Conservation (phyloP, 2,329 filamentous ascomycete species). For the Calycina herbarum region DNA sequence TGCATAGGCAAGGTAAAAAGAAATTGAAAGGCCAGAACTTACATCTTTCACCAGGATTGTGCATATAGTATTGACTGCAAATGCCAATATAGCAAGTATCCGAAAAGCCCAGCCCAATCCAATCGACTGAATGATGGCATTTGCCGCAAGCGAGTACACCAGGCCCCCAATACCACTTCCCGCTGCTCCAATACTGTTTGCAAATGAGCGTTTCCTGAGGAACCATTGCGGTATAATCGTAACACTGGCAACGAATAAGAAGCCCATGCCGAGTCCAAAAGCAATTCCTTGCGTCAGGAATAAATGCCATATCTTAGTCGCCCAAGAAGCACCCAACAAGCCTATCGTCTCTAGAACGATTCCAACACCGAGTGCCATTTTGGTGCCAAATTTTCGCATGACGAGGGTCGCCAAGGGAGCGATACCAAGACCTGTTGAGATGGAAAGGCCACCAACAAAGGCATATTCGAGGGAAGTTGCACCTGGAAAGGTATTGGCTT, state of each 20-base stretch:
- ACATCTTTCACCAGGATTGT: constrained; percentile 63
- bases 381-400: constrained; percentile 63
- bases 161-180: constrained; percentile 71
- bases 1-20: background rate
- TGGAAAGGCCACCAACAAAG: constrained; percentile 72
- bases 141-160: constrained; percentile 52
- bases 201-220: constrained; percentile 52
- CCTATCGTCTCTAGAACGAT: constrained; percentile 62
- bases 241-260: constrained; percentile 68
- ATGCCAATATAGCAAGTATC: constrained; percentile 55
- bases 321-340: constrained; percentile 70
- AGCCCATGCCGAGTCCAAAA: constrained; percentile 78
- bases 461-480: constrained; percentile 68
- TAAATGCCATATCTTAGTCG: constrained; percentile 70
- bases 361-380: constrained; percentile 62
- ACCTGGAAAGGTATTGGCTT: constrained; percentile 60
- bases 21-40: constrained; percentile 3
- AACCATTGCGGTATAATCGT: constrained; percentile 64
- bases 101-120: constrained; percentile 58
- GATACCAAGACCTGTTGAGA: constrained; percentile 64
- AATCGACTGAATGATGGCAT: constrained; percentile 55
- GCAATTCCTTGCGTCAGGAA: constrained; percentile 73
- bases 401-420: constrained; percentile 54
- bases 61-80: constrained; percentile 63
- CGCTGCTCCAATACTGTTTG: constrained; percentile 65